phyloP scores from a whole-genome alignment of 164 flowering plant genomes.

The Liriodendron chinense region DNA sequence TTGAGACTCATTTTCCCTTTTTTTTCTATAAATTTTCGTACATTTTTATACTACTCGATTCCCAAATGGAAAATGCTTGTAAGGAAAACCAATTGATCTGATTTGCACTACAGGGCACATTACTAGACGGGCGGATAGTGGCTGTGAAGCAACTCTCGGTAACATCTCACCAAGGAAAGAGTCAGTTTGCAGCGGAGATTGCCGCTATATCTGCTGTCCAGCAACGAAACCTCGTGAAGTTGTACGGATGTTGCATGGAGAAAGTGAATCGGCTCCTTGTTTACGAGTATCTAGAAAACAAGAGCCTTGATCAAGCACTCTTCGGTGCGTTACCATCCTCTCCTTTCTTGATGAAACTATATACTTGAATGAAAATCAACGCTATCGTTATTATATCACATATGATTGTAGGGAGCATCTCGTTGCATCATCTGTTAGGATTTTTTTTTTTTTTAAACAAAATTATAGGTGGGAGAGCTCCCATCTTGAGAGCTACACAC shows the following conservation, averaged over 20 bases:
- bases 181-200: conserved; percentile 66
- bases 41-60: too few species aligned
- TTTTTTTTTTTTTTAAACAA: too few species aligned
- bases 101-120: conserved; percentile 53
- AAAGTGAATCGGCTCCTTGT: conserved; percentile 59
- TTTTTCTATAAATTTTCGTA: background rate
- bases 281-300: conserved; percentile 76
- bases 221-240: conserved; percentile 71
- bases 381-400: too few species aligned
- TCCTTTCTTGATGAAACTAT: too few species aligned
- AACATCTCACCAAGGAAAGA: conserved; percentile 68
- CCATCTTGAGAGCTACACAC: too few species aligned
- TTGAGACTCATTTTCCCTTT: background rate
- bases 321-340: too few species aligned
- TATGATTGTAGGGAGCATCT: too few species aligned
- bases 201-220: conserved; percentile 78
- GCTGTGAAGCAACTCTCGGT: conserved; percentile 73
- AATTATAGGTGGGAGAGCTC: too few species aligned
- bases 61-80: too few species aligned
- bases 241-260: conserved; percentile 78
- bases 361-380: too few species aligned
- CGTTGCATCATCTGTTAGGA: too few species aligned
- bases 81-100: background rate
- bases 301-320: too few species aligned
- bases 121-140: conserved; percentile 51